Conservation (phyloP, 768 basidiomycete genomes). For the Agaricus sinodeliciosus region DNA sequence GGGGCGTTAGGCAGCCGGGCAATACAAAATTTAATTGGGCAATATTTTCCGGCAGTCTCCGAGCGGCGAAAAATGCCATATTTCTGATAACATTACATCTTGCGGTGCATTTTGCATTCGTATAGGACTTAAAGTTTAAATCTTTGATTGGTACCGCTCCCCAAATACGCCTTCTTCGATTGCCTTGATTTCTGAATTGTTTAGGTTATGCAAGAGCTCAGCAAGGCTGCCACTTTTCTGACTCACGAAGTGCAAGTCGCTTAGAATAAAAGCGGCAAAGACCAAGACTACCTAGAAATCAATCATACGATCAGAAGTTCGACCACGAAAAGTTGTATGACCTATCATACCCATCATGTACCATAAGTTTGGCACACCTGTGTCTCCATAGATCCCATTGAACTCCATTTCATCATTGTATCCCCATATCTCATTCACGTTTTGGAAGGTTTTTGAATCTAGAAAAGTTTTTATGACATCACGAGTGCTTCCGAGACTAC, state of each 20-base stretch:
- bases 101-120: too few species aligned
- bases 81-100: too few species aligned
- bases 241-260: conserved; percentile 56
- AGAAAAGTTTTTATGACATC: conserved; percentile 32
- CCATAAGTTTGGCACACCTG: conserved; percentile 39
- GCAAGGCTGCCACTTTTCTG: too few species aligned
- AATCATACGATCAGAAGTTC: background rate
- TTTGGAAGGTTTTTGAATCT: conserved; percentile 32
- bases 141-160: conserved; percentile 12
- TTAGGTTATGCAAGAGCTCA: background rate
- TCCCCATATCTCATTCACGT: conserved; percentile 52
- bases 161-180: conserved; percentile 40
- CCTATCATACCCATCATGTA: conserved; percentile 42
- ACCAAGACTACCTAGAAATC: conserved; percentile 40
- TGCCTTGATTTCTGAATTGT: conserved; percentile 49
- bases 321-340: background rate
- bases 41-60: too few species aligned
- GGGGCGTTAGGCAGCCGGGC: too few species aligned
- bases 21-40: too few species aligned
- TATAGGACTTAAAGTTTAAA: background rate
- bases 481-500: conserved; percentile 37
- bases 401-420: conserved; percentile 58
- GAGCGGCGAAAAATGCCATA: too few species aligned
- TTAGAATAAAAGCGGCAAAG: conserved; percentile 56
- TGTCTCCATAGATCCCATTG: conserved; percentile 30